A percentile compares a stretch with the other conserved stretches of the same genome.
These are phyloP conservation scores for Somion occarium DNA, from an alignment of 1,284 basidiomycete species.

Conservation along the genomic window DNA sequence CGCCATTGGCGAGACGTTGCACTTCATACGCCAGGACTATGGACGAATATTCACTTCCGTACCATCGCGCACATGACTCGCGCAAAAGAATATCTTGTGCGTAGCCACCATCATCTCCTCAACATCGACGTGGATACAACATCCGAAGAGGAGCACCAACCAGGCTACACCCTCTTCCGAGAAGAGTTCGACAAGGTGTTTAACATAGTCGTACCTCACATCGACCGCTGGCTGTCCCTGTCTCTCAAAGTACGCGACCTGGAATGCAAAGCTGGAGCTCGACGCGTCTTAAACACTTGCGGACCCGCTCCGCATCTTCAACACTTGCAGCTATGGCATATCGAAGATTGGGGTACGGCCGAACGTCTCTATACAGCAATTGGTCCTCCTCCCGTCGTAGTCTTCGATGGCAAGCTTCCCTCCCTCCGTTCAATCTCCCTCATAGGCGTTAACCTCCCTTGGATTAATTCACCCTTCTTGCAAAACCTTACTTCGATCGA, in stretches of 20 bases:
- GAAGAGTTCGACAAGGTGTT: slow-evolving; percentile 41
- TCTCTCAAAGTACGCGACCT: slow-evolving; percentile 54
- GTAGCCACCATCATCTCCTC: slow-evolving; percentile 34
- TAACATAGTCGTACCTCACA: slow-evolving; percentile 41
- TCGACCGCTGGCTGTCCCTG: slow-evolving; percentile 50
- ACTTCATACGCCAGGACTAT: slow-evolving; percentile 42
- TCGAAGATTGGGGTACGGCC: slow-evolving; percentile 48
- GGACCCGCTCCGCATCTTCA: slow-evolving; percentile 47
- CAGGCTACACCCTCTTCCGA: slow-evolving; percentile 42
- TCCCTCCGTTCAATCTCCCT: slow-evolving; percentile 47
- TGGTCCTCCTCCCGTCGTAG: slow-evolving; percentile 48
- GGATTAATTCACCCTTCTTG: slow-evolving; percentile 50
- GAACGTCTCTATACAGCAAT: slow-evolving; percentile 49
- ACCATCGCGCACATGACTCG: slow-evolving; percentile 43
- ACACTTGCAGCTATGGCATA: slow-evolving; percentile 59
- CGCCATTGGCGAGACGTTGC: slow-evolving; percentile 49
- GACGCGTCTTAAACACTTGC: slow-evolving; percentile 43
- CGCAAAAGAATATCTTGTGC: slow-evolving; percentile 40
- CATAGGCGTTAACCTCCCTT: slow-evolving; percentile 60
- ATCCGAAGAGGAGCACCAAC: slow-evolving; percentile 39
- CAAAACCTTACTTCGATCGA: slow-evolving; percentile 44
- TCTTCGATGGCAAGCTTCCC: slow-evolving; percentile 47
- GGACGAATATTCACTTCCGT: slow-evolving; percentile 50
- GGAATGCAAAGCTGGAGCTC: slow-evolving; percentile 47
- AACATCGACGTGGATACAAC: slow-evolving; percentile 57